Evolutionary conservation across 176 grass and related monocot species (phyloP).

Genomic region (Phragmites australis): DNA sequence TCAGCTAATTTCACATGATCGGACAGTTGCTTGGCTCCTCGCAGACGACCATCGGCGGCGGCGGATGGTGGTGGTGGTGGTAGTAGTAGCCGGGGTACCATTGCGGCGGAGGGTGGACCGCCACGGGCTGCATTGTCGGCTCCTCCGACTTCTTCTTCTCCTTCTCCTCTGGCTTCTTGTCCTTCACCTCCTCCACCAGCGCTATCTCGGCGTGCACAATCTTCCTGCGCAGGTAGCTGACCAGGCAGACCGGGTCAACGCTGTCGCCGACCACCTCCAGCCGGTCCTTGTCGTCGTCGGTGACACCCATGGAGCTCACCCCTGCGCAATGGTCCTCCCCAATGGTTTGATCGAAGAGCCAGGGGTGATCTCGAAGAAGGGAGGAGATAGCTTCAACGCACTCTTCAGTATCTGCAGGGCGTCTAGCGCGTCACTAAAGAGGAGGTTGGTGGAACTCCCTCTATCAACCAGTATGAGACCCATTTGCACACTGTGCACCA

Average conservation of each 20-base stretch:
- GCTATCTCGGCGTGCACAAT: slow-evolving; percentile 43
- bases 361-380: no score
- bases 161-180: background rate
- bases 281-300: slow-evolving; percentile 49
- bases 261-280: slow-evolving; percentile 54
- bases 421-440: no score
- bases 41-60: background rate
- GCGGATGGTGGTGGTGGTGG: background rate
- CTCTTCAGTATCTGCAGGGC: no score
- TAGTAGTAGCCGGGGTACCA: slow-evolving; percentile 15
- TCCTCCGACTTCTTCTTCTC: background rate
- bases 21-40: slow-evolving; percentile 15
- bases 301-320: slow-evolving; percentile 40
- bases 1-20: slow-evolving; percentile 4
- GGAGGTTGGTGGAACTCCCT: no score
- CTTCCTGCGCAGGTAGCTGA: slow-evolving; percentile 45
- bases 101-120: no score
- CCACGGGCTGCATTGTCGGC: no score
- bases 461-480: no score
- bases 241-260: slow-evolving; percentile 41
- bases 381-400: no score
- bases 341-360: no score
- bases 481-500: no score
- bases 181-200: slow-evolving; percentile 52
- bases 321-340: slow-evolving; percentile 35